These are phyloP conservation scores for Sporobolus alterniflorus DNA, from an alignment of 202 grass and related monocot genomes.

Conservation along the genomic window DNA sequence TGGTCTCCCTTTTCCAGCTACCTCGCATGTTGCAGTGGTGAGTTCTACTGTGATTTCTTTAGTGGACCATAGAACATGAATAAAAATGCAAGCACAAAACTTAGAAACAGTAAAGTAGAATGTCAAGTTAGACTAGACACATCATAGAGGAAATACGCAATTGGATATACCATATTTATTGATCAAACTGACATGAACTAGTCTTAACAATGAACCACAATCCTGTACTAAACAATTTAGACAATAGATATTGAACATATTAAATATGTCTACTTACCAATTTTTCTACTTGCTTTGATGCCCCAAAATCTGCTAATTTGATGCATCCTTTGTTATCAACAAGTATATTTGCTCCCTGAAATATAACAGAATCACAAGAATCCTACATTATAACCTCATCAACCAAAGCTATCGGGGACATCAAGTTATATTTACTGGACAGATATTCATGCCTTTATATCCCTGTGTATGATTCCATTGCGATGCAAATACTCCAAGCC, in stretches of 20 bases:
- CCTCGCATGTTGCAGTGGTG: neutral
- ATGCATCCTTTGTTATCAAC: conserved; percentile 99
- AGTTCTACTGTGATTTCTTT: neutral
- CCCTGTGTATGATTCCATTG: conserved; percentile 95
- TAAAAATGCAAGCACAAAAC: neutral
- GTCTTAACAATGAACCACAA: neutral
- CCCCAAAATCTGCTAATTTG: conserved; percentile 94
- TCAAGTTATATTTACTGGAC: neutral
- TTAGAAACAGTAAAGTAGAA: neutral
- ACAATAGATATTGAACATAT: neutral
- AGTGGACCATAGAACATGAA: neutral
- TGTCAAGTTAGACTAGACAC: conserved; percentile 5
- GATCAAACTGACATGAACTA: neutral
- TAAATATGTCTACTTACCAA: conserved; percentile 50
- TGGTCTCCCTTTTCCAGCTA: neutral
- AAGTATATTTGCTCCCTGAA: conserved; percentile 93
- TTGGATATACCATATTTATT: neutral
- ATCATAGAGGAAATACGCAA: neutral
- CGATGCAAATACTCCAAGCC: conserved; percentile 85
- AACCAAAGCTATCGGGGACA: conserved; percentile 8
- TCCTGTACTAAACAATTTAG: neutral
- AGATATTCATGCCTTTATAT: conserved; percentile 75
- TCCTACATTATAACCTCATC: neutral
- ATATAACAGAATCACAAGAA: conserved; percentile 24
- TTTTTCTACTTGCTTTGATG: conserved; percentile 95